phyloP scores from a whole-genome alignment of 768 basidiomycete genomes.

The Symmetrospora coprosmae region DNA sequence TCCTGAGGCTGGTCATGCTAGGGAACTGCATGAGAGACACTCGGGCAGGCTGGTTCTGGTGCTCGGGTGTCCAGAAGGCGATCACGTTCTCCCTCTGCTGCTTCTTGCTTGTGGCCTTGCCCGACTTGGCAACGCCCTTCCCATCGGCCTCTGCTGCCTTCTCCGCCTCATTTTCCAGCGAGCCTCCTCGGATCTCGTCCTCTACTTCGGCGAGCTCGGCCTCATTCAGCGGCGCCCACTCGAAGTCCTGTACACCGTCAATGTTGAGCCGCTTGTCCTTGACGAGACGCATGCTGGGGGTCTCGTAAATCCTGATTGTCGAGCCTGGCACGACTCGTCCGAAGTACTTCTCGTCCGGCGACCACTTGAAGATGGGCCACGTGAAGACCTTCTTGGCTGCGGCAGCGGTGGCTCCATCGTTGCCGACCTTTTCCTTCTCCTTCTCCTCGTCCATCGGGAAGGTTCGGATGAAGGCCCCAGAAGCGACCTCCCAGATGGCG shows the following conservation, averaged over 20 bases:
- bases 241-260: slow-evolving; percentile 92
- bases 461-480: slow-evolving; percentile 77
- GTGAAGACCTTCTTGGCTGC: slow-evolving; percentile 52
- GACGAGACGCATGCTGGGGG: slow-evolving; percentile 81
- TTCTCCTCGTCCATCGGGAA: slow-evolving; percentile 47
- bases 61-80: slow-evolving; percentile 95
- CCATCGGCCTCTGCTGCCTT: slow-evolving; percentile 35
- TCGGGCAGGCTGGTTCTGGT: slow-evolving; percentile 85
- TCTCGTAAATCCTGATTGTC: slow-evolving; percentile 91
- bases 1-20: slow-evolving; percentile 61
- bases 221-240: slow-evolving; percentile 91
- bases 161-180: slow-evolving; percentile 42
- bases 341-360: slow-evolving; percentile 85
- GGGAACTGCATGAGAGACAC: slow-evolving; percentile 88
- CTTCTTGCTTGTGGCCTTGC: slow-evolving; percentile 32
- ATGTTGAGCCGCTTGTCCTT: slow-evolving; percentile 96
- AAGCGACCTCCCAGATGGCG: slow-evolving; percentile 97
- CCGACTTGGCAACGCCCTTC: slow-evolving; percentile 15
- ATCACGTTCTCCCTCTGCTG: slow-evolving; percentile 68
- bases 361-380: slow-evolving; percentile 97
- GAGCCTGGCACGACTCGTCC: slow-evolving; percentile 75
- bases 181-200: slow-evolving; percentile 44
- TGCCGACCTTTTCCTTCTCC: background rate
- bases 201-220: slow-evolving; percentile 46
- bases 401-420: too few relatives aligned